Conservation (phyloP, 2,329 filamentous ascomycete species). For the Fonsecaea pedrosoi region DNA sequence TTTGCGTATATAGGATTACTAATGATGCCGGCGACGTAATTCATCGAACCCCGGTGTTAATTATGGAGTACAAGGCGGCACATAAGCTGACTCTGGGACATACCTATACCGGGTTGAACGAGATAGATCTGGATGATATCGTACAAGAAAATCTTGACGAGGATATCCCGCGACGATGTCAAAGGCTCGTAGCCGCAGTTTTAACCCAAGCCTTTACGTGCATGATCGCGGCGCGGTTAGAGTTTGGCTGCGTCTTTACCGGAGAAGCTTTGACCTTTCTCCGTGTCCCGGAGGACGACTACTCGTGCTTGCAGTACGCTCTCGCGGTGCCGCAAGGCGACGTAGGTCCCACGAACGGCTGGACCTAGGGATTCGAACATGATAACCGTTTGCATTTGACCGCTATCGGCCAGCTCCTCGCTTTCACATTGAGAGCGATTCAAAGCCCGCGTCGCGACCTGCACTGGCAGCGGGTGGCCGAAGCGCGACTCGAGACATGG, state of each 20-base stretch:
- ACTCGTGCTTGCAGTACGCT: neutral
- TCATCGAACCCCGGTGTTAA: no score
- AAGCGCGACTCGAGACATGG: no score
- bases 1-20: no score
- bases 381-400: neutral
- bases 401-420: neutral
- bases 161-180: neutral
- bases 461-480: no score
- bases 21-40: no score
- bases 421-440: no score
- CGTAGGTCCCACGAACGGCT: neutral
- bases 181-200: neutral
- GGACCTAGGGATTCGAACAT: neutral
- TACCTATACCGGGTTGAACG: neutral
- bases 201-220: neutral
- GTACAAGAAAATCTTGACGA: neutral
- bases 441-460: no score
- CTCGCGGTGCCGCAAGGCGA: neutral
- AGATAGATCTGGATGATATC: neutral
- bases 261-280: neutral
- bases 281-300: neutral
- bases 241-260: neutral
- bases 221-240: neutral
- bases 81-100: neutral
- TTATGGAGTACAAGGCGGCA: conserved; percentile 1